Percentiles rank a stretch among this genome's conserved stretches.
Evolutionary conservation across 2,329 filamentous ascomycete genomes (phyloP).

Genomic region (Coniochaeta prunicola): DNA sequence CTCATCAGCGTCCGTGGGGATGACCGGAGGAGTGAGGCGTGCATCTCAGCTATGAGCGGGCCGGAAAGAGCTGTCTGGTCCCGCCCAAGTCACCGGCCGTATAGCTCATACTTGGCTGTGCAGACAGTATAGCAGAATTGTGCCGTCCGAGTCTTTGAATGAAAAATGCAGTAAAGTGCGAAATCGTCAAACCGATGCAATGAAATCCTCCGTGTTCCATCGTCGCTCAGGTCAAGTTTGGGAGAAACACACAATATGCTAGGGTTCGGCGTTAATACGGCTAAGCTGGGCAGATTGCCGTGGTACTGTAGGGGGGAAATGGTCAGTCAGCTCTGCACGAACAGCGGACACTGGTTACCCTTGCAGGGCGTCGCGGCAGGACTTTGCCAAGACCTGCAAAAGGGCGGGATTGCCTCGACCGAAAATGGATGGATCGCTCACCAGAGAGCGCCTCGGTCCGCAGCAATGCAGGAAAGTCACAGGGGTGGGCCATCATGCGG

Average conservation of each 20-base stretch:
- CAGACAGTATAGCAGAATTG: background rate
- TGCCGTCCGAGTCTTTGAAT: background rate
- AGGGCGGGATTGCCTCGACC: background rate
- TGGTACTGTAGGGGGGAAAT: too few relatives aligned
- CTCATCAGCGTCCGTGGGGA: too few relatives aligned
- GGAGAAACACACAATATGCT: background rate
- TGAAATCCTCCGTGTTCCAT: background rate
- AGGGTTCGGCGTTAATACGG: background rate
- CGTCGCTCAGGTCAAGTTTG: background rate
- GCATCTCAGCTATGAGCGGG: too few relatives aligned
- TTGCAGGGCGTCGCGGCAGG: too few relatives aligned
- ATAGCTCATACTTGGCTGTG: too few relatives aligned
- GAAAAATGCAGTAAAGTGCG: background rate
- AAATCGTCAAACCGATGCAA: background rate
- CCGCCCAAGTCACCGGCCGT: too few relatives aligned
- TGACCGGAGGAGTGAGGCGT: too few relatives aligned
- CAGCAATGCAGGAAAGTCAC: constrained; percentile 3
- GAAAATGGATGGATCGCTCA: background rate
- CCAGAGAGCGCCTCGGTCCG: constrained; percentile 1
- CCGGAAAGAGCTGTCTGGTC: too few relatives aligned
- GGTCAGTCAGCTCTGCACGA: too few relatives aligned
- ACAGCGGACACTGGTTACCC: too few relatives aligned
- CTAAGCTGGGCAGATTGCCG: background rate
- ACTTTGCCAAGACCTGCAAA: background rate
- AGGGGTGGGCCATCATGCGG: background rate